Evolutionary conservation across 108 stramenopile genomes (phyloP).

Genomic region (Cyclotella sp.): DNA sequence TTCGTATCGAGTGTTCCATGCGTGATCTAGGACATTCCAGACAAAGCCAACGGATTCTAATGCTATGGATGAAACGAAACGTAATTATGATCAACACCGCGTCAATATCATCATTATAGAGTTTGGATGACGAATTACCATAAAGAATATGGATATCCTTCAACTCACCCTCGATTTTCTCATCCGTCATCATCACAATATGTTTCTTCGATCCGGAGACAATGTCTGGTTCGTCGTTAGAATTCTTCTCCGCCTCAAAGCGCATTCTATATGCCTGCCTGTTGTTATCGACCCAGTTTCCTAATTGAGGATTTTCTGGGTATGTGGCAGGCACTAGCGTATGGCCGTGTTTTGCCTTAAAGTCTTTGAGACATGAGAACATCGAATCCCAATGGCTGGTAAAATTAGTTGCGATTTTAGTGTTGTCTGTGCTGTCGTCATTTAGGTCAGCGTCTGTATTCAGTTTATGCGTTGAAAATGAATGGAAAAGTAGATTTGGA

Average conservation of each 20-base stretch:
- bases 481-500: no score
- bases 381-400: conserved; percentile 37
- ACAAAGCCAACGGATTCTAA: conserved; percentile 43
- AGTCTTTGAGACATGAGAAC: conserved; percentile 40
- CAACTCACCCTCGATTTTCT: conserved; percentile 14
- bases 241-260: conserved; percentile 20
- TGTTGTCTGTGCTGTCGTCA: background rate
- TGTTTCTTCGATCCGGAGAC: background rate
- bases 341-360: conserved; percentile 51
- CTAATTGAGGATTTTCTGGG: conserved; percentile 46
- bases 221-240: background rate
- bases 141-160: background rate
- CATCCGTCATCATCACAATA: conserved; percentile 23
- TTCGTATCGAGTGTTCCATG: conserved; percentile 27
- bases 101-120: background rate
- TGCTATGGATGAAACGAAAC: background rate
- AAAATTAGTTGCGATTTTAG: background rate
- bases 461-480: background rate
- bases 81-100: background rate
- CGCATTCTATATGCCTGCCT: conserved; percentile 48
- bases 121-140: background rate
- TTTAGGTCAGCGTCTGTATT: background rate
- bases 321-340: conserved; percentile 49
- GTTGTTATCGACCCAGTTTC: conserved; percentile 56
- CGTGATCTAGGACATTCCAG: conserved; percentile 31